These are phyloP conservation scores for Monosporascus ibericus DNA, from an alignment of 2,329 filamentous ascomycete genomes.

Conservation along the genomic window DNA sequence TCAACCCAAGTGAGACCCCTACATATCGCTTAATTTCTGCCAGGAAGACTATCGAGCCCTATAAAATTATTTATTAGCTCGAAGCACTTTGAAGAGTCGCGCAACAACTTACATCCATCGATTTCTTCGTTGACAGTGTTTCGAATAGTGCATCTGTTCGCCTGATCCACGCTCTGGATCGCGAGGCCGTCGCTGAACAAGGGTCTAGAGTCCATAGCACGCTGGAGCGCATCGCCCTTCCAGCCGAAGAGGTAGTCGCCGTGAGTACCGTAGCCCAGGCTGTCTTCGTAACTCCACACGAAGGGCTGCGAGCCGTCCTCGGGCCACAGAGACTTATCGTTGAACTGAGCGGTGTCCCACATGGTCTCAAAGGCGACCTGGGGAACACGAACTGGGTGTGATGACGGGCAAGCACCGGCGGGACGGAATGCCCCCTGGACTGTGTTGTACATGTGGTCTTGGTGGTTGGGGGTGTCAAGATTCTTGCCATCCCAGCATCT, in stretches of 20 bases:
- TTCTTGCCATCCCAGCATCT: constrained; percentile 23
- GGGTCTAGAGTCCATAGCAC: constrained; percentile 32
- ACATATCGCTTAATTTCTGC: constrained; percentile 10
- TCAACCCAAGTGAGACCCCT: background rate
- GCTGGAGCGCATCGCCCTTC: constrained; percentile 30
- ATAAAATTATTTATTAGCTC: constrained; percentile 1
- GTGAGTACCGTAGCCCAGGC: constrained; percentile 24
- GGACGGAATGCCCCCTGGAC: constrained; percentile 21
- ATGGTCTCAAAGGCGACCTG: constrained; percentile 39
- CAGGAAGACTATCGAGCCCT: constrained; percentile 13
- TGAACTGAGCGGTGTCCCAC: constrained; percentile 35
- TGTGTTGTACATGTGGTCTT: constrained; percentile 32
- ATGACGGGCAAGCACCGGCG: constrained; percentile 28
- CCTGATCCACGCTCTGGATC: constrained; percentile 20
- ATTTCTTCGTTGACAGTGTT: constrained; percentile 21
- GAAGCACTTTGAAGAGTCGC: background rate
- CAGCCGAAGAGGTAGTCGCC: constrained; percentile 22
- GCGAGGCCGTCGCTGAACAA: constrained; percentile 24
- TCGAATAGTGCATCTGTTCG: constrained; percentile 19
- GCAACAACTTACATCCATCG: constrained; percentile 23
- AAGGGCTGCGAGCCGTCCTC: constrained; percentile 30
- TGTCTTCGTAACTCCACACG: constrained; percentile 28
- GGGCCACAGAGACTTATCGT: constrained; percentile 30
- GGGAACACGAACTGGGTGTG: constrained; percentile 29
- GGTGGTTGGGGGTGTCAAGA: constrained; percentile 25